Base-by-base conservation (phyloP, 2,329 filamentous ascomycete species). In the Albifimbria verrucaria region DNA sequence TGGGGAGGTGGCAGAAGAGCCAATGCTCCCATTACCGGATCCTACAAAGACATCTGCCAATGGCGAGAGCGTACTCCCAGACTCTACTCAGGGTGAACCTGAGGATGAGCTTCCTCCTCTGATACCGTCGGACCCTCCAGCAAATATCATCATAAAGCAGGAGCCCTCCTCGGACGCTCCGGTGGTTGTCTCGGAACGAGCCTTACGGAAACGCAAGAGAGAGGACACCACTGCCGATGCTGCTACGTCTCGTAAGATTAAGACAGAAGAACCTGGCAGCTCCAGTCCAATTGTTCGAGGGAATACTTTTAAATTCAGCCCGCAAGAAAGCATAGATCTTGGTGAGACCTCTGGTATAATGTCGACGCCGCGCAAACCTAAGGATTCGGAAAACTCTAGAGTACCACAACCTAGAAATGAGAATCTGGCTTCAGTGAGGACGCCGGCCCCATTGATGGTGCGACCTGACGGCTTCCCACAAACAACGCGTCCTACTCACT, bases 251-350 rank as follows among this genome's bases (percentile, higher is more conserved):
- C 63, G 60, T 11, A 72, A 64, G 49, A 58, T 81, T 44, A 82
- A 83, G 60, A 54, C 58, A 6, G 79, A 82, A 45, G 28, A 52
- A 7, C 26, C 41, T 3, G 59, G 59, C n/a, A 53, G 57, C 24
- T 68, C 65, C 4, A 71, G 68, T 43, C 68, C 67, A n/a, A 49
- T 65, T 20, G 21, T 2, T 46, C 54, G 3, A 57, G 58, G 2
- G 55, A 61, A 7, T 54, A 52, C 44, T 55, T 76, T 54, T 60
- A 68, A 20, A 71, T 75, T 1, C 72, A 39, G 32, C 11, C 32
- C 32, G 12, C 5, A 80, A 41, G 83, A 85, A 49, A 87, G 82
- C 51, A 74, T 87, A 49, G 85, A 88, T 61, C 72, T 88, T 2
- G 71, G 66, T 15, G 65, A 70, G 17, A 66, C 68, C 39, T 64